Base-by-base conservation (phyloP, 768 basidiomycete species). In the Pluteus cervinus region DNA sequence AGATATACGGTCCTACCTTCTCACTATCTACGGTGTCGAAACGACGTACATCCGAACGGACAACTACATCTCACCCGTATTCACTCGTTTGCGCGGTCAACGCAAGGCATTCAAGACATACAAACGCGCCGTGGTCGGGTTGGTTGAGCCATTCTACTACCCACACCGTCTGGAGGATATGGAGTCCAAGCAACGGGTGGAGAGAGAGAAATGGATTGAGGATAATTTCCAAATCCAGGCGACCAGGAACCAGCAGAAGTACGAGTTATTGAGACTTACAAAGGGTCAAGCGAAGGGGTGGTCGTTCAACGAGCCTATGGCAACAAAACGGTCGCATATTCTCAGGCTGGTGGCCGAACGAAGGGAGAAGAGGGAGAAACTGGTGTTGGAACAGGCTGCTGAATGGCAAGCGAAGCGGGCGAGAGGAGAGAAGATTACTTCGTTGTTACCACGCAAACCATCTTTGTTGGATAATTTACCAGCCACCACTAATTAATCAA, bases 21-120 rank as follows among this genome's bases (percentile, higher is more conserved):
- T 63, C 36, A 73, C 89, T 23, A 75, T 83, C n/a, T 97, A 97
- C 49, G 86, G 87, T 43, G 79, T 97, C 31, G 67, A 81, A 52
- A 84, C 86, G 42, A 94, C 91, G 5, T 96, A 93, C 58, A 89
- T 97, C 44, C 88, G 92, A 36, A 97, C 92, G n/a, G 86, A 88
- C 68, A 88, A 86, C 65, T 89, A 90, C 50, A 64, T 81, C 42
- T 73, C 82, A 1, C 76, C 81, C 29, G 50, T 73, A 14, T 49
- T 57, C 33, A 58, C 55, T 29, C 47, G 22, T 44, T 58, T 33
- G 32, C 62, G 51, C 31, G 60, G 48, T 33, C 39, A 40, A 36
- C 60, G 52, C 33, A 56, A 65, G 36, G 45, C 64, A 2, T 60
- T 72, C 49, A 71, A 69, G 47, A 81, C 81, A 15, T 93, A 89